Conservation (phyloP, 2,329 filamentous ascomycete species). For the Juglanconis sp. region DNA sequence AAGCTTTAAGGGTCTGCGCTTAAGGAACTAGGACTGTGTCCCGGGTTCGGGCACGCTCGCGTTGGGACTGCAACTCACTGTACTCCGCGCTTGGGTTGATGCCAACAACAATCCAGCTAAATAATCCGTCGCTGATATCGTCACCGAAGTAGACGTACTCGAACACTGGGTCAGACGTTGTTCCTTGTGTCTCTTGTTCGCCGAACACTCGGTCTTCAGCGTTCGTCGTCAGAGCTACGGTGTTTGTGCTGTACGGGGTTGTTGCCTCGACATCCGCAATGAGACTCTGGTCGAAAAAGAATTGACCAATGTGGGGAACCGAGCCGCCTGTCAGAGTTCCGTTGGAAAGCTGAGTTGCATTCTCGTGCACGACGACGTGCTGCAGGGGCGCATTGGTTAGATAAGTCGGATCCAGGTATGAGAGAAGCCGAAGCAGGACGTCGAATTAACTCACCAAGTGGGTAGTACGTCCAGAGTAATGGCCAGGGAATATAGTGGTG, state of each 20-base stretch:
- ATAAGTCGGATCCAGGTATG: too few species aligned
- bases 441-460: slow-evolving; percentile 24
- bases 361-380: slow-evolving; percentile 37
- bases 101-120: slow-evolving; percentile 50
- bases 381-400: slow-evolving; percentile 19
- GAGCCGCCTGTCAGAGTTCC: slow-evolving; percentile 38
- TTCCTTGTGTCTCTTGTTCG: slow-evolving; percentile 30
- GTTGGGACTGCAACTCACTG: neutral
- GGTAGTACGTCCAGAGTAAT: slow-evolving; percentile 37
- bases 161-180: slow-evolving; percentile 42
- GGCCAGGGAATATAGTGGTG: slow-evolving; percentile 44
- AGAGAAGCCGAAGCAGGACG: too few species aligned
- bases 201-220: slow-evolving; percentile 39
- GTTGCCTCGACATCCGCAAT: slow-evolving; percentile 45
- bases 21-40: too few species aligned
- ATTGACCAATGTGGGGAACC: slow-evolving; percentile 56
- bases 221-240: slow-evolving; percentile 40
- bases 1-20: too few species aligned
- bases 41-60: too few species aligned
- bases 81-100: slow-evolving; percentile 37
- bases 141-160: slow-evolving; percentile 57
- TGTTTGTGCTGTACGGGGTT: slow-evolving; percentile 43
- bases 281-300: slow-evolving; percentile 59
- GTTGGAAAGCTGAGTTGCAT: slow-evolving; percentile 32
- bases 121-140: slow-evolving; percentile 42